Evolutionary conservation across 169 alveolate genomes (phyloP).

Genomic region (Plasmodium coatneyi): DNA sequence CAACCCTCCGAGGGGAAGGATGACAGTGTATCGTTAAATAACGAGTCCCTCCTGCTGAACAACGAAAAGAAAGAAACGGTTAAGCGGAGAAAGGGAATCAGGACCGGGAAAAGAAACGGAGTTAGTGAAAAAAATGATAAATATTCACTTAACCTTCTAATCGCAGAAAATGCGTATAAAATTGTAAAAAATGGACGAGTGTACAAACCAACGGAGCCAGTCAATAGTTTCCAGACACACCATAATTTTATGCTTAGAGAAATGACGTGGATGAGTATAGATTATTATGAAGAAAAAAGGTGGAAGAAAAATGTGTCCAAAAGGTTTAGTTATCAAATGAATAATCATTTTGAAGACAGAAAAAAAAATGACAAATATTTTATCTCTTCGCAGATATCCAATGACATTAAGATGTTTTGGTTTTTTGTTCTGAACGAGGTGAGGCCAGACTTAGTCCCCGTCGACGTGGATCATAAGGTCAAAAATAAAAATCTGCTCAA

Average conservation of each 20-base stretch:
- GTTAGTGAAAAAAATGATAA: conserved; percentile 64
- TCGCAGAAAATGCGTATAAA: conserved; percentile 73
- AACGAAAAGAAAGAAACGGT: conserved; percentile 26
- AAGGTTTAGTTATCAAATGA: conserved; percentile 78
- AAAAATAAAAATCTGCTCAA: conserved; percentile 53
- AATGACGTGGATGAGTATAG: conserved; percentile 86
- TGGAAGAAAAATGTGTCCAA: conserved; percentile 85
- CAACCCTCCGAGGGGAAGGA: background rate
- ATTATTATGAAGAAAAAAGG: conserved; percentile 84
- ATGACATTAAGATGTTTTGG: conserved; percentile 76
- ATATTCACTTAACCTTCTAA: conserved; percentile 28
- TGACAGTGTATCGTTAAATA: conserved; percentile 14
- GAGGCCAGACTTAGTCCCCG: conserved; percentile 74
- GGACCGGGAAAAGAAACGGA: conserved; percentile 33
- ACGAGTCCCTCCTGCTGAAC: conserved; percentile 13
- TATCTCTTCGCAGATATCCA: conserved; percentile 74
- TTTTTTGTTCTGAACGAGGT: conserved; percentile 71
- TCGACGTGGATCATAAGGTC: conserved; percentile 67
- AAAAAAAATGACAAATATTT: conserved; percentile 72
- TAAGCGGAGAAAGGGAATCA: conserved; percentile 39
- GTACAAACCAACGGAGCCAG: conserved; percentile 44
- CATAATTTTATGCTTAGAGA: conserved; percentile 79
- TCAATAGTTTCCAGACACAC: conserved; percentile 69
- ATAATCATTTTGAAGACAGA: conserved; percentile 75
- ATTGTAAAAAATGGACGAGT: conserved; percentile 73